Evolutionary conservation across 225 moss, liverwort and hornwort species (phyloP).

Genomic region (Pseudisothecium myosuroides): DNA sequence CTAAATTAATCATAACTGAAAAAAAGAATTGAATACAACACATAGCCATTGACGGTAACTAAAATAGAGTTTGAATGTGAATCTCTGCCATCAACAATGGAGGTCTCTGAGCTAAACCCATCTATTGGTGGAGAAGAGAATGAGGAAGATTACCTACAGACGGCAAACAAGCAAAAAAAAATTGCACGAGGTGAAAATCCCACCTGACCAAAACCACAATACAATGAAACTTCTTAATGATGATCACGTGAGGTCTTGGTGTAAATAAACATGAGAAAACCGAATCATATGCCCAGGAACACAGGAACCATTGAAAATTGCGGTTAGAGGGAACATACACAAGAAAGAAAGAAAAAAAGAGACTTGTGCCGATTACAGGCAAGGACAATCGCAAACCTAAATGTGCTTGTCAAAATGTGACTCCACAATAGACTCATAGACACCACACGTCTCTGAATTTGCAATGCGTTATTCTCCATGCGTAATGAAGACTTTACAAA

Average conservation of each 20-base stretch:
- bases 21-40: not conserved
- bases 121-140: not conserved
- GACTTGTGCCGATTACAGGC: not conserved
- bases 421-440: not conserved
- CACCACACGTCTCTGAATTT: not conserved
- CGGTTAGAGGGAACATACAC: not conserved
- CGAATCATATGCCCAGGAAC: not conserved
- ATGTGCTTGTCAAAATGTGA: not conserved
- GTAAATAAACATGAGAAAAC: not conserved
- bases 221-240: slow-evolving; percentile 26
- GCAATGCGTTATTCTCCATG: not conserved
- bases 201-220: slow-evolving; percentile 47
- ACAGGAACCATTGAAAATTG: not conserved
- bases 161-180: slow-evolving; percentile 68
- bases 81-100: not conserved
- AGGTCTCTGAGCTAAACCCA: not conserved
- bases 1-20: not conserved
- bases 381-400: not conserved
- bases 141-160: slow-evolving; percentile 36
- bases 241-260: not conserved
- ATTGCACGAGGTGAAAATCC: slow-evolving; percentile 87
- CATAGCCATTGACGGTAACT: not conserved
- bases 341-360: not conserved
- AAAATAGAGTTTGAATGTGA: not conserved
- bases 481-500: not conserved